These are phyloP conservation scores for Neopestalotiopsis sp. DNA, from an alignment of 2,329 filamentous ascomycete genomes.

Conservation along the genomic window DNA sequence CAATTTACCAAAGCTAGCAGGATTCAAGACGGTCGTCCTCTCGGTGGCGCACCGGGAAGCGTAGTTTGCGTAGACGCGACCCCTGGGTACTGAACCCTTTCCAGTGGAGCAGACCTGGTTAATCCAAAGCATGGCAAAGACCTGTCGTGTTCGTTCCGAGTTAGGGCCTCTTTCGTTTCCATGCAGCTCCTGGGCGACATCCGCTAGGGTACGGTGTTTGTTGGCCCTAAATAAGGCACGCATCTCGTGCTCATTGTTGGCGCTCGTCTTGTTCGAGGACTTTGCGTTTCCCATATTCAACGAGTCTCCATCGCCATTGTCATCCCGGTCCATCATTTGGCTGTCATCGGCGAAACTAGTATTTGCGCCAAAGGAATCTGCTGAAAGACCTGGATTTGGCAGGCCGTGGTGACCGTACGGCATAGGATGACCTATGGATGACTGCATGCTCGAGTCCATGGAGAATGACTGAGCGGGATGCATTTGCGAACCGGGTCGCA, in stretches of 20 bases:
- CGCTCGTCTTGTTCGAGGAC: constrained; percentile 68
- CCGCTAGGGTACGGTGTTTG: constrained; percentile 68
- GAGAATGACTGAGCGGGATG: constrained; percentile 54
- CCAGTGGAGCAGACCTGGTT: constrained; percentile 74
- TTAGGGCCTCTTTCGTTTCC: constrained; percentile 81
- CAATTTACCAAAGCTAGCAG: constrained; percentile 96
- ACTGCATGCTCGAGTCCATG: constrained; percentile 56
- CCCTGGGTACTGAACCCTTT: constrained; percentile 87
- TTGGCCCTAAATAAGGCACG: constrained; percentile 76
- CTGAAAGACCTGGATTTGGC: constrained; percentile 57
- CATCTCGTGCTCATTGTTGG: constrained; percentile 83
- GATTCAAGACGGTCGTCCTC: constrained; percentile 92
- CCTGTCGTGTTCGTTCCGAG: constrained; percentile 81
- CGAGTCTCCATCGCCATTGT: constrained; percentile 62
- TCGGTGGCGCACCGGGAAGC: constrained; percentile 91
- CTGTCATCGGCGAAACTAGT: constrained; percentile 65
- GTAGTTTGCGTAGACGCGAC: constrained; percentile 94
- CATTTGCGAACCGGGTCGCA: constrained; percentile 63
- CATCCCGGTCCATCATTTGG: constrained; percentile 66
- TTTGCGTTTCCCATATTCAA: constrained; percentile 55
- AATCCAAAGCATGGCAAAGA: constrained; percentile 90
- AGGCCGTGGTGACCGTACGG: constrained; percentile 49
- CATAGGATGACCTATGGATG: constrained; percentile 50
- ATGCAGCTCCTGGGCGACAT: constrained; percentile 78
- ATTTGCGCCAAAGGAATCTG: constrained; percentile 58